A percentile compares a stretch with the other conserved stretches of the same genome.
phyloP scores from a whole-genome alignment of 371 early-diverging fungal species.

The Mitosporidium daphniae region DNA sequence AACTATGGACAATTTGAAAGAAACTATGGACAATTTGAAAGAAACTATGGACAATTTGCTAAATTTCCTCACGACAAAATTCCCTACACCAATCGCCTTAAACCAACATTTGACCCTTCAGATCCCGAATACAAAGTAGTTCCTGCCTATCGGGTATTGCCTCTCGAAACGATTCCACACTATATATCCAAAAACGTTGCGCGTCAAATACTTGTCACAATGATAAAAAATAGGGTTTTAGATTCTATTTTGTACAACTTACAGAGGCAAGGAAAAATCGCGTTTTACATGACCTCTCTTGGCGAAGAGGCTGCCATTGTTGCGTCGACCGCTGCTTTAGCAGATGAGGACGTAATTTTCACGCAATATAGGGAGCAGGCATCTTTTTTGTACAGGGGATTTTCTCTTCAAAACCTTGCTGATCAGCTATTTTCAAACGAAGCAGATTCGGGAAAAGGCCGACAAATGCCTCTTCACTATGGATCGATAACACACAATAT shows the following conservation, averaged over 20 bases:
- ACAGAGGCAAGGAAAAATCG: slow-evolving; percentile 83
- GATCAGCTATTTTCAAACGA: slow-evolving; percentile 74
- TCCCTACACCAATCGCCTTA: no score
- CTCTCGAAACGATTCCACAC: no score
- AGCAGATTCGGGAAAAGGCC: slow-evolving; percentile 51
- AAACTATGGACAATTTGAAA: no score
- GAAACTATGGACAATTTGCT: no score
- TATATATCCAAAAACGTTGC: no score
- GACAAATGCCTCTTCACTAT: slow-evolving; percentile 92
- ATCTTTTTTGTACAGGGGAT: slow-evolving; percentile 57
- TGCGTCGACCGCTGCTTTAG: slow-evolving; percentile 50
- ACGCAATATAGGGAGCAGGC: slow-evolving; percentile 82
- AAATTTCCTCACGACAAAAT: no score
- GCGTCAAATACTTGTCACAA: no score
- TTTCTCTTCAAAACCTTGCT: slow-evolving; percentile 54
- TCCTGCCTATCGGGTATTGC: no score
- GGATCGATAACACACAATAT: slow-evolving; percentile 40
- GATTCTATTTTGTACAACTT: slow-evolving; percentile 72
- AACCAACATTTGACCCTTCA: no score
- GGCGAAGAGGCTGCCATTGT: slow-evolving; percentile 74
- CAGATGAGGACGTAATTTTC: slow-evolving; percentile 38
- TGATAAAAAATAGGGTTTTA: no score
- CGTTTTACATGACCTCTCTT: slow-evolving; percentile 85
- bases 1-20: no score
- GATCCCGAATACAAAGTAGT: no score